A percentile compares a stretch with the other conserved stretches of the same genome.
Evolutionary conservation across 192 early-diverging fungal species (phyloP).

Genomic region (Phlyctochytrium planicorne): DNA sequence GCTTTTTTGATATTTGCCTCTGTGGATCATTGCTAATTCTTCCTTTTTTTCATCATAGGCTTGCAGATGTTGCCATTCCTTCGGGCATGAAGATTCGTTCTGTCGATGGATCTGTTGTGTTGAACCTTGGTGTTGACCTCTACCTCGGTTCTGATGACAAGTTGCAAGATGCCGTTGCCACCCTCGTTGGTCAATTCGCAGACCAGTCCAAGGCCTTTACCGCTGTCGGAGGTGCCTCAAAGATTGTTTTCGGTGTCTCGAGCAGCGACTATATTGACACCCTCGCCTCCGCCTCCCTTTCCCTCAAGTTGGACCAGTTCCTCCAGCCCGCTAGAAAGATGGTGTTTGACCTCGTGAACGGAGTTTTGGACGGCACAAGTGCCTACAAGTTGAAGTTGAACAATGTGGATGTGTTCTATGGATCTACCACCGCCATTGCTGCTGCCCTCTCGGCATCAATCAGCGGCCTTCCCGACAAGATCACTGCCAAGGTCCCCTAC

Average conservation of each 20-base stretch:
- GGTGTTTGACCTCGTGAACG: slow-evolving; percentile 6
- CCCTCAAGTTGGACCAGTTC: slow-evolving; percentile 12
- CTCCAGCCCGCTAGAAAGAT: slow-evolving; percentile 8
- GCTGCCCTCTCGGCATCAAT: slow-evolving; percentile 8
- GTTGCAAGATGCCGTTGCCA: not conserved
- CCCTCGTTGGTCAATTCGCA: slow-evolving; percentile 1
- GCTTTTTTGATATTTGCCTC: slow-evolving; percentile 3
- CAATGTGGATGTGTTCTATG: slow-evolving; percentile 6
- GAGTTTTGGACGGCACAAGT: slow-evolving; percentile 7
- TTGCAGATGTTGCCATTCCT: not conserved
- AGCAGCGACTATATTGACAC: slow-evolving; percentile 14
- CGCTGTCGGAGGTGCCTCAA: slow-evolving; percentile 2
- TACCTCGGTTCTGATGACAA: not conserved
- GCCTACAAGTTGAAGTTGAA: slow-evolving; percentile 1
- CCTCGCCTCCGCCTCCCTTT: not conserved
- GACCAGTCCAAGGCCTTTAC: not conserved
- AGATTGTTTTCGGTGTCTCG: slow-evolving; percentile 10
- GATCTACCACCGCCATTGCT: slow-evolving; percentile 12
- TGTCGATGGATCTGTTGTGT: not conserved
- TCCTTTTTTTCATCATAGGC: not conserved
- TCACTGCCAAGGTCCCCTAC: slow-evolving; percentile 22
- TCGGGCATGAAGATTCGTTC: not conserved
- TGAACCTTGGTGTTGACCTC: not conserved
- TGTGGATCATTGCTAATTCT: not conserved
- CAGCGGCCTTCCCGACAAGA: slow-evolving; percentile 6